Evolutionary conservation across 129 eudicot species (phyloP).

Genomic region (Kitagawia praeruptora): DNA sequence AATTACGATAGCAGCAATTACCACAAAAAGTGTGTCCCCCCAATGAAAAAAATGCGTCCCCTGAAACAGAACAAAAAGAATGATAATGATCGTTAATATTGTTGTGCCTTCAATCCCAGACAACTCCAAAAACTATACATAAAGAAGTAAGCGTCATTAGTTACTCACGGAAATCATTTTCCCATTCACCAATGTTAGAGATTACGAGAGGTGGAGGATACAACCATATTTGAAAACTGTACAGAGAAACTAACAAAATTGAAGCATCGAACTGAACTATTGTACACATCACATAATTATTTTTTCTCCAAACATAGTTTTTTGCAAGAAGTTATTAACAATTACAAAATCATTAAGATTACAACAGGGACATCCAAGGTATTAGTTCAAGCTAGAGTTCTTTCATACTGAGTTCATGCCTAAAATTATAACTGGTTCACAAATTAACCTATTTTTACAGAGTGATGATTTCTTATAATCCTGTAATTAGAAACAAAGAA

Average conservation of each 20-base stretch:
- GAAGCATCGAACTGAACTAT: not conserved
- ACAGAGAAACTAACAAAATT: not conserved
- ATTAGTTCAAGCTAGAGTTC: not conserved
- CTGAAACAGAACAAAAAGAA: too few species aligned
- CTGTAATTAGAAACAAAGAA: not conserved
- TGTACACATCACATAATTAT: not conserved
- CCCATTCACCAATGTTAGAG: constrained; percentile 51
- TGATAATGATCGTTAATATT: not conserved
- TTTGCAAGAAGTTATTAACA: not conserved
- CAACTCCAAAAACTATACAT: not conserved
- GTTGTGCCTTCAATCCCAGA: not conserved
- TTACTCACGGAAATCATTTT: constrained; percentile 57
- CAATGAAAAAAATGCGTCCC: too few species aligned
- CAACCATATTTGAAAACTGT: not conserved
- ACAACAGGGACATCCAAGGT: not conserved
- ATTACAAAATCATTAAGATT: not conserved
- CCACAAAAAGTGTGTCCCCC: too few species aligned
- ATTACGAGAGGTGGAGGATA: not conserved
- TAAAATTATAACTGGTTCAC: not conserved
- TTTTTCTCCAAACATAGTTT: not conserved
- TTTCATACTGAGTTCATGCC: not conserved
- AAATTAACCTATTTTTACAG: not conserved
- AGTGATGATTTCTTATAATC: not conserved
- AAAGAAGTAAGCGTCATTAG: not conserved
- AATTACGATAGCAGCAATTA: not conserved